A percentile compares a stretch with the other conserved stretches of the same genome.
phyloP scores from a whole-genome alignment of 164 flowering plant genomes.

The Annona squamosa region DNA sequence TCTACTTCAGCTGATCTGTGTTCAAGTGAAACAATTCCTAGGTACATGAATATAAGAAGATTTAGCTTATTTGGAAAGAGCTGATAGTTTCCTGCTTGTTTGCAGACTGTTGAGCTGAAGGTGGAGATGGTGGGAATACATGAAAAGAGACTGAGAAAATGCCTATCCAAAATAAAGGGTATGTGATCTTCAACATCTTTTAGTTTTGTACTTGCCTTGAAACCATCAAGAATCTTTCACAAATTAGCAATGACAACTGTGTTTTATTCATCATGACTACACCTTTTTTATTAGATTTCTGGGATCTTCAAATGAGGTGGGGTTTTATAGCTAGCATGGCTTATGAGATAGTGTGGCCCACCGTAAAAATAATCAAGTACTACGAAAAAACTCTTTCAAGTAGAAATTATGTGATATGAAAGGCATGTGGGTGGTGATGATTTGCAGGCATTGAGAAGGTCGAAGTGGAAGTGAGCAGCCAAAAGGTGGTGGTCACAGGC shows the following conservation, averaged over 20 bases:
- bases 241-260: background rate
- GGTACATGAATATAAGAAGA: background rate
- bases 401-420: too few species aligned
- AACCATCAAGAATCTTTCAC: background rate
- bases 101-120: constrained; percentile 56
- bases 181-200: background rate
- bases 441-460: constrained; percentile 56
- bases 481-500: constrained; percentile 55
- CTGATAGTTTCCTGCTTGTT: background rate
- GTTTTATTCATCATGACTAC: background rate
- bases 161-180: constrained; percentile 55
- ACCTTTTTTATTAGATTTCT: background rate
- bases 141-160: constrained; percentile 53
- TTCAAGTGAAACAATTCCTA: background rate
- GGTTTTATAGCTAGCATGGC: background rate
- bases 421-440: background rate
- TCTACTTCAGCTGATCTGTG: too few species aligned
- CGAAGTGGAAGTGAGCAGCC: constrained; percentile 49
- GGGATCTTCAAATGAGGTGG: background rate
- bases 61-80: background rate
- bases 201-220: background rate
- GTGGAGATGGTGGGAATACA: constrained; percentile 67
- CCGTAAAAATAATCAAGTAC: background rate
- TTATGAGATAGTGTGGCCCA: background rate
- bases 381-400: too few species aligned